A percentile compares a stretch with the other conserved stretches of the same genome.
These are phyloP conservation scores for Phytophthora citrophthora DNA, from an alignment of 352 stramenopile genomes.

Conservation along the genomic window DNA sequence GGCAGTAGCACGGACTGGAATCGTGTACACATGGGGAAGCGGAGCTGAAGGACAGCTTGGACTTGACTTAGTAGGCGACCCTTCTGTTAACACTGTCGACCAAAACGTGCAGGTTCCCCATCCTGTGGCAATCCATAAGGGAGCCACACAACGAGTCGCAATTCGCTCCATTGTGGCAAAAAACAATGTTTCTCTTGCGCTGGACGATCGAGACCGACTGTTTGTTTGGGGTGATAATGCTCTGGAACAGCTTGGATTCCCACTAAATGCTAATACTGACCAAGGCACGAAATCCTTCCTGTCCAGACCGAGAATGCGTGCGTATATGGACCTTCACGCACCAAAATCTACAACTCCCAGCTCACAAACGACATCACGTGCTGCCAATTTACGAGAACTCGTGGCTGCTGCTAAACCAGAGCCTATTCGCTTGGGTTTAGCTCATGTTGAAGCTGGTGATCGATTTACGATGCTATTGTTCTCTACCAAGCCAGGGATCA, in stretches of 20 bases:
- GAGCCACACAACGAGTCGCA: constrained; percentile 33
- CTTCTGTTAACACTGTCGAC: background rate
- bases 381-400: constrained; percentile 40
- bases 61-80: constrained; percentile 9
- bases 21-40: constrained; percentile 68
- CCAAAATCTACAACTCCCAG: background rate
- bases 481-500: constrained; percentile 41
- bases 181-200: constrained; percentile 36
- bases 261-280: constrained; percentile 5
- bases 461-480: constrained; percentile 60
- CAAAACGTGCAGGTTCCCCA: constrained; percentile 22
- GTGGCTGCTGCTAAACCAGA: constrained; percentile 26
- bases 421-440: constrained; percentile 42
- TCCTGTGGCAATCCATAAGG: constrained; percentile 22
- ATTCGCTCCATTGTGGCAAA: constrained; percentile 43
- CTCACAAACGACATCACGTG: constrained; percentile 13
- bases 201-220: constrained; percentile 58
- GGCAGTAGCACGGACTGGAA: constrained; percentile 47
- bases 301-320: constrained; percentile 42
- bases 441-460: constrained; percentile 47
- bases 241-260: constrained; percentile 43
- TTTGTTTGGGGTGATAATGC: constrained; percentile 63
- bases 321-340: constrained; percentile 52
- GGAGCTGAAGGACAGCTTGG: constrained; percentile 62
- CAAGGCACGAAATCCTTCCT: constrained; percentile 17